Base-by-base conservation (phyloP, 2,329 filamentous ascomycete genomes). In the Trichoderma citrinoviride region DNA sequence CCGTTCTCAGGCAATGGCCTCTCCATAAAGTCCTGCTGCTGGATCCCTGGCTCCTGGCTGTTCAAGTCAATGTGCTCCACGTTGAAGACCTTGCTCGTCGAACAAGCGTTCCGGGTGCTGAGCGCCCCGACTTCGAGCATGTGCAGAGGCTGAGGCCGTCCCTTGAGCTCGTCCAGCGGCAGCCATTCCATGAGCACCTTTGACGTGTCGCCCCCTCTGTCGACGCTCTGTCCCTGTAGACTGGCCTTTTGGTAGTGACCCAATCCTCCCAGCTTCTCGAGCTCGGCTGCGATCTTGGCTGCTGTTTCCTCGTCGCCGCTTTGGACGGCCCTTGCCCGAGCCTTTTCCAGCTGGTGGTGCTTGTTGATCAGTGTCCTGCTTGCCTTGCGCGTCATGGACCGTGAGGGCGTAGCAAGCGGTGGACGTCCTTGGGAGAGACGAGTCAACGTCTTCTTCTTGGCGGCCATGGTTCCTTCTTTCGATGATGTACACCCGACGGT, bases 1-100 rank as follows among this genome's bases (percentile, higher is more conserved):
- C 84, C 80, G 23, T 82, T 75, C 5, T 73, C 74, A 0, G 94
- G 94, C 3, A 94, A 76, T 0, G 93, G 91, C 27, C 93, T 84
- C 70, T 92, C 80, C 93, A 99, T 97, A 73, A 99, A 98, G 76
- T 99, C 92, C 74, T 97, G 92, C 76, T 96, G 87, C 65, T 88
- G 74, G 69, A 99, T 99, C 0, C 87, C 88, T 1, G 89, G 82
- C 53, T 88, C 89, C 73, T 96, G 92, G 66, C 93, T 95, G 77
- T 96, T 91, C 64, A 99, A 80, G 74, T 99, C 95, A 74, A 99
- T 97, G 68, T 93, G 86, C 67, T 88, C 85, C 71, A 96, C 87
- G 41, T 90, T 81, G 71, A 98, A 90, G 49, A 85, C 74, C 7
- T 82, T 82, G 67, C 89, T 90, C 66, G 81, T 85, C 0, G 93